Percentiles rank a stretch among this genome's conserved stretches.
These are phyloP conservation scores for Penicillium sp. DNA, from an alignment of 2,329 filamentous ascomycete species.

Conservation along the genomic window DNA sequence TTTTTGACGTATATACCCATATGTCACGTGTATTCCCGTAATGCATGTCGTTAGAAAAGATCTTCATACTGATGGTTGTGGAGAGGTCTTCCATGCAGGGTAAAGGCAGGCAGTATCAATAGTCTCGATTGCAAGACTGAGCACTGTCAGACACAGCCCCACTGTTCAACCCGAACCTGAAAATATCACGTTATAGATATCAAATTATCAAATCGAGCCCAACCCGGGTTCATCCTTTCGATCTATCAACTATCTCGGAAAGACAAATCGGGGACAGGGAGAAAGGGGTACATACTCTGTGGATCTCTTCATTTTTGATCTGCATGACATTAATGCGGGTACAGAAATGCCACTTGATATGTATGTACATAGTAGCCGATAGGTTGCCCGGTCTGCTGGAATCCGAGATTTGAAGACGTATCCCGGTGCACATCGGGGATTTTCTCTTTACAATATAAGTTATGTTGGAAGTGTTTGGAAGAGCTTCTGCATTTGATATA, in stretches of 20 bases:
- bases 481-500: neutral
- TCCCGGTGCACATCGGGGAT: neutral
- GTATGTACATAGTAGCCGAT: slow-evolving; percentile 1
- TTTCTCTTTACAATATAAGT: neutral
- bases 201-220: neutral
- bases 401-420: neutral
- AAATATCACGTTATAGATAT: slow-evolving; percentile 1
- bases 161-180: neutral
- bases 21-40: neutral
- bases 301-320: neutral
- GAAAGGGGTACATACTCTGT: neutral
- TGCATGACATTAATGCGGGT: neutral
- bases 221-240: neutral
- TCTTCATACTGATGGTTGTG: neutral
- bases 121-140: neutral
- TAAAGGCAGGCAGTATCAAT: slow-evolving; percentile 5
- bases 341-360: neutral
- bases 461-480: neutral
- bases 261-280: neutral
- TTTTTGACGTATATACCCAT: neutral
- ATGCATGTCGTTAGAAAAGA: neutral
- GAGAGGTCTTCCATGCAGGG: slow-evolving; percentile 5
- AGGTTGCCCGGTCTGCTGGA: slow-evolving; percentile 4
- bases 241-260: slow-evolving; percentile 4
- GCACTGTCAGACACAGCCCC: neutral